Percentiles rank a stretch among this genome's conserved stretches.
phyloP scores from a whole-genome alignment of 768 basidiomycete species.

The Rhodotorula kratochvilovae region DNA sequence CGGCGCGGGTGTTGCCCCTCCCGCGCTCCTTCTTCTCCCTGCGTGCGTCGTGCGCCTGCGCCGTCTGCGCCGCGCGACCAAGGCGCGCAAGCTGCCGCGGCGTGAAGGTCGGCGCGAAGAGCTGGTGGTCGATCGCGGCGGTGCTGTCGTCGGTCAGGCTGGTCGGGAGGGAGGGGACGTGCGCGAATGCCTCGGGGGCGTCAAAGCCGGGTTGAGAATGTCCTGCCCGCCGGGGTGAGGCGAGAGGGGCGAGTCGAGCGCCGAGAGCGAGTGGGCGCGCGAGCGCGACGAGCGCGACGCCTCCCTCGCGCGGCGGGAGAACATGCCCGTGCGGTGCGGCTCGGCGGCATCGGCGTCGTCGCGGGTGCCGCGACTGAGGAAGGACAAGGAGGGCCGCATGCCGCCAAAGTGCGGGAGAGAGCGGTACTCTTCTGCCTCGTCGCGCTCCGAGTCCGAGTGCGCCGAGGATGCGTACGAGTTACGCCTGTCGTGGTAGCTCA shows the following conservation, averaged over 20 bases:
- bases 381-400: not conserved
- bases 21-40: not conserved
- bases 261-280: not conserved
- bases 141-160: not conserved
- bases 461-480: not conserved
- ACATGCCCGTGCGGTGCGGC: not conserved
- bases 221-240: not conserved
- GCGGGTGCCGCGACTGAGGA: not conserved
- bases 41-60: not conserved
- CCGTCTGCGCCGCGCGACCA: not conserved
- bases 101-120: slow-evolving; percentile 16
- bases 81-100: slow-evolving; percentile 3
- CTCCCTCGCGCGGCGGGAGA: slow-evolving; percentile 6
- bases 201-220: not conserved
- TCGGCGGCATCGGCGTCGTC: not conserved
- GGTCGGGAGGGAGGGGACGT: not conserved
- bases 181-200: not conserved
- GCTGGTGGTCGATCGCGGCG: not conserved
- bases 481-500: too few relatives aligned
- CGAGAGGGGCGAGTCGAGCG: not conserved
- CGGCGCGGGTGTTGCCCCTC: not conserved
- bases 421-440: not conserved
- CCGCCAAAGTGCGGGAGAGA: not conserved
- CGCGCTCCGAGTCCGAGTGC: not conserved
- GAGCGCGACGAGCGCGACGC: not conserved